Conservation (phyloP, 73 alveolate species). For the Paramecium biaurelia region DNA sequence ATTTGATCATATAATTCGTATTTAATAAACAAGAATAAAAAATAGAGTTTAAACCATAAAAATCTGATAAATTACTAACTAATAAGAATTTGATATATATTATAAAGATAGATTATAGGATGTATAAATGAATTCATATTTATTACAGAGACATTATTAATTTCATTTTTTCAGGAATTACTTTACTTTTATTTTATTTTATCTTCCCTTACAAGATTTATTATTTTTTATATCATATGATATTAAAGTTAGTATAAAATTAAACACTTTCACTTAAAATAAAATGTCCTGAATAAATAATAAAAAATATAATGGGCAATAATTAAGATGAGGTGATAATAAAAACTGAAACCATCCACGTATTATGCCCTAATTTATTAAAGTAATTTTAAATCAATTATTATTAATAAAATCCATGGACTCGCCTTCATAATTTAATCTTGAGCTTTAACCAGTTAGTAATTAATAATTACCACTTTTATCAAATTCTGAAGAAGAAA, state of each 20-base stretch:
- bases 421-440: background rate
- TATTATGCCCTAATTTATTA: background rate
- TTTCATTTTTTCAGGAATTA: too few relatives aligned
- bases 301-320: background rate
- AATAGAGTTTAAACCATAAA: background rate
- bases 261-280: too few relatives aligned
- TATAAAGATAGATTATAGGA: too few relatives aligned
- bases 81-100: too few relatives aligned
- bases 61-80: too few relatives aligned
- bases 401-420: slow-evolving; percentile 5
- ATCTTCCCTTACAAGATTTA: too few relatives aligned
- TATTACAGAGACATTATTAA: too few relatives aligned
- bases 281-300: background rate
- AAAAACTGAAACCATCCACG: background rate
- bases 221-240: too few relatives aligned
- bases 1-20: background rate
- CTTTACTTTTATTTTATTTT: too few relatives aligned
- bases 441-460: background rate
- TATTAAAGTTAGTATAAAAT: too few relatives aligned
- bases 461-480: background rate
- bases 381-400: background rate
- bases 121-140: too few relatives aligned
- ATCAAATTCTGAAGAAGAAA: background rate
- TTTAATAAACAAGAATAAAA: background rate
- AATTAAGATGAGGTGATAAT: background rate